A percentile compares a stretch with the other conserved stretches of the same genome.
phyloP scores from a whole-genome alignment of 805 yeast genomes.

The Pichia occidentalis region DNA sequence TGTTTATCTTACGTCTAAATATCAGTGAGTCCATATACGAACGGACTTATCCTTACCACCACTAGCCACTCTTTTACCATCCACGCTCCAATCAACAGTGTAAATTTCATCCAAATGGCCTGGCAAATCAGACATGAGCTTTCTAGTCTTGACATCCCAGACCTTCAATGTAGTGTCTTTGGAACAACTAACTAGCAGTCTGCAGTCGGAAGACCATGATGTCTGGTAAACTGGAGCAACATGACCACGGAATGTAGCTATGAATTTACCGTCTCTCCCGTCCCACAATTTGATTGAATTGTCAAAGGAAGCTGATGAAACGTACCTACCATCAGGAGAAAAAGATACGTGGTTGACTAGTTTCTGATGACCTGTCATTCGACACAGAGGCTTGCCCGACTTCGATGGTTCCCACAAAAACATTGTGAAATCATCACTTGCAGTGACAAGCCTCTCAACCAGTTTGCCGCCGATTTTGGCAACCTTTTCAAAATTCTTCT shows the following conservation, averaged over 20 bases:
- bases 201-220: conserved; percentile 94
- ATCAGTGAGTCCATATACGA: conserved; percentile 84
- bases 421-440: conserved; percentile 97
- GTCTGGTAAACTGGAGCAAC: conserved; percentile 97
- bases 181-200: conserved; percentile 86
- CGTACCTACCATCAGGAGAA: conserved; percentile 88
- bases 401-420: conserved; percentile 90
- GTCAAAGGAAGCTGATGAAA: conserved; percentile 92
- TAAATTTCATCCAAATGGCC: conserved; percentile 95
- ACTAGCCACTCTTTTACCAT: conserved; percentile 89
- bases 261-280: conserved; percentile 82
- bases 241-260: conserved; percentile 90
- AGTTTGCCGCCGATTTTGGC: conserved; percentile 50
- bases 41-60: conserved; percentile 97
- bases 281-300: conserved; percentile 96
- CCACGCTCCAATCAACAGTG: conserved; percentile 97
- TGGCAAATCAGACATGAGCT: conserved; percentile 82
- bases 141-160: conserved; percentile 88
- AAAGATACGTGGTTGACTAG: conserved; percentile 92
- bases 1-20: too few species aligned
- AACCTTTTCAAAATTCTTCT: conserved; percentile 53
- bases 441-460: conserved; percentile 82
- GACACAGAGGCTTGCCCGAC: conserved; percentile 72
- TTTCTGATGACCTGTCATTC: conserved; percentile 98
- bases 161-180: conserved; percentile 94